A percentile compares a stretch with the other conserved stretches of the same genome.
Conservation (phyloP, 768 basidiomycete species). For the Rhizopogon salebrosus region DNA sequence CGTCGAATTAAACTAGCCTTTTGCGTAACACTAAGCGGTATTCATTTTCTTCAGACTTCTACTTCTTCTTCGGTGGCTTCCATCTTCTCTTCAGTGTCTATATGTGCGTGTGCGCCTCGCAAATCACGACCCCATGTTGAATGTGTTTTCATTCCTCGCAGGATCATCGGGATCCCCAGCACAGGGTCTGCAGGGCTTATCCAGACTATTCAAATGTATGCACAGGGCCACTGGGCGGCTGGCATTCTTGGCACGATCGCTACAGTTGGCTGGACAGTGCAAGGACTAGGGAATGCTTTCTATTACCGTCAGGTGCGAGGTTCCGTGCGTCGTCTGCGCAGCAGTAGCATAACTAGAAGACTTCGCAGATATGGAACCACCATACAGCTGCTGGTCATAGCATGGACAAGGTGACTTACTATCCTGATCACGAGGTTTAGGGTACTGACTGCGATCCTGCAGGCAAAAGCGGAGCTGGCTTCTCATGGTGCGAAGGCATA, state of each 20-base stretch:
- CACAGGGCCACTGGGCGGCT: constrained; percentile 64
- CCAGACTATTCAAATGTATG: constrained; percentile 82
- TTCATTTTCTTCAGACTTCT: constrained; percentile 60
- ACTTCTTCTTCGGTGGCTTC: constrained; percentile 95
- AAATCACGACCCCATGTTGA: constrained; percentile 15
- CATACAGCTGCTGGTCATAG: constrained; percentile 83
- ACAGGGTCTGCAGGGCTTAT: constrained; percentile 96
- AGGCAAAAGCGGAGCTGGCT: constrained; percentile 84
- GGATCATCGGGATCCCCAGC: constrained; percentile 93
- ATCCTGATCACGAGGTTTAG: background rate
- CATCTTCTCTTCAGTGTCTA: constrained; percentile 91
- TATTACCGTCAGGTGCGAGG: constrained; percentile 70
- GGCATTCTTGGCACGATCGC: constrained; percentile 79
- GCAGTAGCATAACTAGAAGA: constrained; percentile 6
- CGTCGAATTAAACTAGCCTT: constrained; percentile 29
- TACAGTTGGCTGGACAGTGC: constrained; percentile 82
- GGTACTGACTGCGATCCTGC: constrained; percentile 12
- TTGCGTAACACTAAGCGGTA: constrained; percentile 4
- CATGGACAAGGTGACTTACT: constrained; percentile 64
- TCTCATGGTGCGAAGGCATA: constrained; percentile 84
- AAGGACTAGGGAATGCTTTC: constrained; percentile 75
- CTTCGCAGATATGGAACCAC: constrained; percentile 66
- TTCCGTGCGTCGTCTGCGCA: constrained; percentile 10
- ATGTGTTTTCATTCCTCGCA: constrained; percentile 28
- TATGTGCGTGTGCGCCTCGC: constrained; percentile 50